phyloP scores from a whole-genome alignment of 805 yeast species.

The Soucietia sequanensis region DNA sequence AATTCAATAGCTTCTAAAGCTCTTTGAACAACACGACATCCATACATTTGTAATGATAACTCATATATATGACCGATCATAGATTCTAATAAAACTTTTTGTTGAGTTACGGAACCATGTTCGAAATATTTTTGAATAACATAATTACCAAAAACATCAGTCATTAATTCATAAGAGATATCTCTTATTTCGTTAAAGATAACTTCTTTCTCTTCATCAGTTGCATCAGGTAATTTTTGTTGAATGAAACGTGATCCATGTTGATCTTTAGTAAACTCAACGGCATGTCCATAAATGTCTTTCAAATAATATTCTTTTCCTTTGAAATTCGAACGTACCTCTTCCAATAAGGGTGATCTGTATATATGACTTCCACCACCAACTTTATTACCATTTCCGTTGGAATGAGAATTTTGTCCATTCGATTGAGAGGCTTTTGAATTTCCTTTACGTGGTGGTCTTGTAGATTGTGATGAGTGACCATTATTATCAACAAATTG shows the following conservation, averaged over 20 bases:
- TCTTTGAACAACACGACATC: slow-evolving; percentile 94
- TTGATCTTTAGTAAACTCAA: slow-evolving; percentile 93
- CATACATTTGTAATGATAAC: slow-evolving; percentile 92
- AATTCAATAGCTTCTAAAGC: slow-evolving; percentile 74
- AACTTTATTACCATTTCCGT: slow-evolving; percentile 11
- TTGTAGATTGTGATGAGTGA: slow-evolving; percentile 11
- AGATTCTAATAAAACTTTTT: slow-evolving; percentile 59
- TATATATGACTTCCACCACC: slow-evolving; percentile 49
- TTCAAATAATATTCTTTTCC: slow-evolving; percentile 61
- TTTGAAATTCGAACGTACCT: slow-evolving; percentile 65
- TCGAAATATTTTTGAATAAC: slow-evolving; percentile 95
- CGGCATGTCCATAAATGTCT: slow-evolving; percentile 81
- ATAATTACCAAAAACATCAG: slow-evolving; percentile 97
- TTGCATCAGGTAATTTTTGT: slow-evolving; percentile 69
- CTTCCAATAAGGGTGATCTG: slow-evolving; percentile 80
- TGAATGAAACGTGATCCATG: slow-evolving; percentile 97
- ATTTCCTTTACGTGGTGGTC: not conserved
- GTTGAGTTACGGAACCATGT: slow-evolving; percentile 70
- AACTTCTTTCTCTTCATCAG: slow-evolving; percentile 68
- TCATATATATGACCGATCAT: slow-evolving; percentile 75
- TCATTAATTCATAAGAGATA: slow-evolving; percentile 74
- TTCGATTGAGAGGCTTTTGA: too few species aligned
- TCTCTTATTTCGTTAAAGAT: slow-evolving; percentile 82
- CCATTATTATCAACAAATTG: not conserved
- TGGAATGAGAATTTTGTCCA: slow-evolving; percentile 11